Percentiles rank a stretch among this genome's conserved stretches.
phyloP scores from a whole-genome alignment of 129 eudicot species.

The Lactuca sativa region DNA sequence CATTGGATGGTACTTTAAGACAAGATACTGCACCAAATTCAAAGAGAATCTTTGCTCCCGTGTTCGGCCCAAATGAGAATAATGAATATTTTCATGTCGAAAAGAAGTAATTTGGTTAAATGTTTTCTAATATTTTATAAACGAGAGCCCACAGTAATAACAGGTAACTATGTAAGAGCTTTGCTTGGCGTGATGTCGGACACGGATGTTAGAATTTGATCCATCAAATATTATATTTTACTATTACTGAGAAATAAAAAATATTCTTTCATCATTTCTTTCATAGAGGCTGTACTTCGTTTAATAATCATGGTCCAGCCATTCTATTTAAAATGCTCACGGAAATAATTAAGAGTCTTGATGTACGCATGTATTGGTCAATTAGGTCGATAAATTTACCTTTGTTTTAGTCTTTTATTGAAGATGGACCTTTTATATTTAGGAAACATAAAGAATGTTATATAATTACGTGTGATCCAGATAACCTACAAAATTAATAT shows the following conservation, averaged over 20 bases:
- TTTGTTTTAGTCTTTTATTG: not conserved
- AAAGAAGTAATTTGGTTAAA: not conserved
- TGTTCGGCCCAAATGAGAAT: not conserved
- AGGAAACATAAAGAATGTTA: not conserved
- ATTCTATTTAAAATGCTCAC: not conserved
- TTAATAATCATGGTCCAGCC: not conserved
- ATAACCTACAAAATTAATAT: constrained; percentile 2
- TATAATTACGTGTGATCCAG: not conserved
- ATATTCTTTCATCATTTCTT: constrained; percentile 7
- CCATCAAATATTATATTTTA: not conserved
- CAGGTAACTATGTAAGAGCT: too few relatives aligned
- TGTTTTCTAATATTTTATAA: not conserved
- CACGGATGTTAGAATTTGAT: not conserved
- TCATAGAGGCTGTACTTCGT: not conserved
- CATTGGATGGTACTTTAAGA: not conserved
- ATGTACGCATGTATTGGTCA: not conserved
- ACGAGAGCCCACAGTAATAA: not conserved
- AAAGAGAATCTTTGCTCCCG: constrained; percentile 2
- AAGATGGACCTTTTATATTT: not conserved
- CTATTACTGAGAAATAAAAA: not conserved
- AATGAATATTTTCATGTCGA: not conserved
- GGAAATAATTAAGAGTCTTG: not conserved
- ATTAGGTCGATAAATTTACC: not conserved
- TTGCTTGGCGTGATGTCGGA: too few relatives aligned
- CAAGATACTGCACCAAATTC: not conserved